These are phyloP conservation scores for Dorcoceras hygrometricum DNA, from an alignment of 257 asterid species.

Conservation along the genomic window DNA sequence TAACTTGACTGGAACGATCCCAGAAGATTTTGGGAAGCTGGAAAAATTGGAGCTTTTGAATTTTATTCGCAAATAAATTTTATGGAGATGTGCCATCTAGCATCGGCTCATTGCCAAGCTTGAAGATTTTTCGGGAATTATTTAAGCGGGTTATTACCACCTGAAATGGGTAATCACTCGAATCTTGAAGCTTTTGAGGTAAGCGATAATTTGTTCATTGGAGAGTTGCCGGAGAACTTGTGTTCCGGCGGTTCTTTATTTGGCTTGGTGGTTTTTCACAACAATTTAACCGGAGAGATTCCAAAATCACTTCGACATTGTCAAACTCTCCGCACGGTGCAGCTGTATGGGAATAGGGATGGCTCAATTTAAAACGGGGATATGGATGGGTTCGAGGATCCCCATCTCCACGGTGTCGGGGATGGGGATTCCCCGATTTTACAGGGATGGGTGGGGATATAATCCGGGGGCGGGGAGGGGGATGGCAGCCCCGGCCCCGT, in stretches of 20 bases:
- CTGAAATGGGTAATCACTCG: conserved; percentile 61
- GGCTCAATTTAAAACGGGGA: no score
- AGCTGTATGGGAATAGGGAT: conserved; percentile 55
- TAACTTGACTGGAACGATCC: conserved; percentile 55
- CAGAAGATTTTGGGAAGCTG: conserved; percentile 63
- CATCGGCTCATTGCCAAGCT: conserved; percentile 48
- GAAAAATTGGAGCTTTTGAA: conserved; percentile 42
- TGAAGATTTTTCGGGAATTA: conserved; percentile 46
- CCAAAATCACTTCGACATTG: conserved; percentile 65
- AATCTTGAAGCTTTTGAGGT: conserved; percentile 65
- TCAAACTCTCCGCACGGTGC: conserved; percentile 43
- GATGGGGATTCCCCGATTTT: no score
- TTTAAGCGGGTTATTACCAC: conserved; percentile 63
- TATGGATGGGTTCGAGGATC: no score
- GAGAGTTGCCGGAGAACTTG: conserved; percentile 61
- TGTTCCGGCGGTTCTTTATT: conserved; percentile 54
- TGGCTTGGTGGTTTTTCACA: conserved; percentile 61
- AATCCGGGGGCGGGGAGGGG: no score
- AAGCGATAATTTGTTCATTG: conserved; percentile 57
- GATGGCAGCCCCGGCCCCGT: no score
- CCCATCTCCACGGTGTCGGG: no score
- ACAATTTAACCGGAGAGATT: conserved; percentile 61
- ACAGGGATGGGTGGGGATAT: no score
- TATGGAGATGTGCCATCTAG: conserved; percentile 58
- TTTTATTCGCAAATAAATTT: conserved; percentile 44